Base-by-base conservation (phyloP, 106 monocot species). In the Acanthochlamys bracteata region DNA sequence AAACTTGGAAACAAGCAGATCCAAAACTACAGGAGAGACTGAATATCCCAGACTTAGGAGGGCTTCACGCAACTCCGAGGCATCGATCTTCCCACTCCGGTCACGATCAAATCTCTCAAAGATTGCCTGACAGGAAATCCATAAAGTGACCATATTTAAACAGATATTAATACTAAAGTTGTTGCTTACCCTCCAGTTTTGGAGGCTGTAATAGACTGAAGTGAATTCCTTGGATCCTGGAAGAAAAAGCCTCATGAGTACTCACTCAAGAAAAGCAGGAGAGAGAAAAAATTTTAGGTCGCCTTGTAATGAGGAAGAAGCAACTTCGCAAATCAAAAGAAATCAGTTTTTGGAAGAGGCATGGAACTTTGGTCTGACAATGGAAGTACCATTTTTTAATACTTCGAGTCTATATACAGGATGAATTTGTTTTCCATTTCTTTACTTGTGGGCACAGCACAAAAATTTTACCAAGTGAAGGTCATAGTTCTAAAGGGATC, bases 21-120 rank as follows among this genome's bases (percentile, higher is more conserved):
- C 96, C 6, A 98, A 67, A 10, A 98, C 85, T 0, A 52, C 41
- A 0, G 90, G 96, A 40, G 96, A 83, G 33, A 96, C 96, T 2
- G 88, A 56, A 74, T 74, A 91, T 12, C 96, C 96, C 40, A 98
- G 74, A 73, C 83, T 98, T 26, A 88, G 63, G 20, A 98, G 91
- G 11, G 88, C 91, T 24, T 98, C 96, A 23, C 88, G 66, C 25
- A 98, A 72, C 64, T 98, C 96, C 19, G 71, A 70, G 8, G 52
- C 11, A 40, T 98, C 96, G 26, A 98, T 98, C 70, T 69, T 91
- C 9, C 96, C 96, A 59, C 96, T 98, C 22, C 91, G 80, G 58
- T 98, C 96, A 51, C 96, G 86, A 63, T 98, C 96, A 68, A 90
- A 90, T 55, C 81, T 78, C 45, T 98, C 96, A 71, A 98, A 98